A percentile compares a stretch with the other conserved stretches of the same genome.
Conservation (phyloP, 768 basidiomycete genomes). For the Kwoniella sp. region DNA sequence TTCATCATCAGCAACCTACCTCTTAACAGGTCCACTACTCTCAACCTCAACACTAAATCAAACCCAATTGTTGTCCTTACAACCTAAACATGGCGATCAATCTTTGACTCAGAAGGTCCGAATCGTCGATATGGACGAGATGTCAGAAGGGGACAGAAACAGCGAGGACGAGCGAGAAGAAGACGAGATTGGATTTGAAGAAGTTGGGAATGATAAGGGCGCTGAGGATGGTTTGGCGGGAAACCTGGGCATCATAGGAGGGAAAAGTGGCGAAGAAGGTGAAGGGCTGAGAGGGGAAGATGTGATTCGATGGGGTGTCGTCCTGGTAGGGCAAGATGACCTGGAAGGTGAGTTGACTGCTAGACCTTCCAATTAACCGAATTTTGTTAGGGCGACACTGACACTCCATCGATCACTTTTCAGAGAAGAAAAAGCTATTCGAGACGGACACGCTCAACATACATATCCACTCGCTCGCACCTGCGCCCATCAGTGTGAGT, state of each 20-base stretch:
- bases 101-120: conserved; percentile 25
- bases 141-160: conserved; percentile 45
- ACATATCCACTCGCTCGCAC: conserved; percentile 45
- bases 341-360: conserved; percentile 44
- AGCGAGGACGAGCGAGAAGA: conserved; percentile 34
- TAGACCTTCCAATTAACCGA: no score
- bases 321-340: conserved; percentile 34
- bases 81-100: background rate
- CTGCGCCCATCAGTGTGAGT: conserved; percentile 38
- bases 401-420: no score
- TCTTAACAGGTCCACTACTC: conserved; percentile 39
- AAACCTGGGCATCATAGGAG: background rate
- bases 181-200: conserved; percentile 17
- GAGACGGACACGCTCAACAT: conserved; percentile 31
- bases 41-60: conserved; percentile 22
- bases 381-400: no score
- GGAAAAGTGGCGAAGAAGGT: conserved; percentile 22
- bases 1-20: conserved; percentile 33
- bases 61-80: conserved; percentile 22
- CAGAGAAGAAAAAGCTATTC: conserved; percentile 41
- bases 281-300: conserved; percentile 12
- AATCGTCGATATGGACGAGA: conserved; percentile 49
- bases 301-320: conserved; percentile 36
- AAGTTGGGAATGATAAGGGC: conserved; percentile 33
- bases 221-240: conserved; percentile 11